phyloP scores from a whole-genome alignment of 495 filamentous ascomycete species.

The Aspergillus haitiensis region DNA sequence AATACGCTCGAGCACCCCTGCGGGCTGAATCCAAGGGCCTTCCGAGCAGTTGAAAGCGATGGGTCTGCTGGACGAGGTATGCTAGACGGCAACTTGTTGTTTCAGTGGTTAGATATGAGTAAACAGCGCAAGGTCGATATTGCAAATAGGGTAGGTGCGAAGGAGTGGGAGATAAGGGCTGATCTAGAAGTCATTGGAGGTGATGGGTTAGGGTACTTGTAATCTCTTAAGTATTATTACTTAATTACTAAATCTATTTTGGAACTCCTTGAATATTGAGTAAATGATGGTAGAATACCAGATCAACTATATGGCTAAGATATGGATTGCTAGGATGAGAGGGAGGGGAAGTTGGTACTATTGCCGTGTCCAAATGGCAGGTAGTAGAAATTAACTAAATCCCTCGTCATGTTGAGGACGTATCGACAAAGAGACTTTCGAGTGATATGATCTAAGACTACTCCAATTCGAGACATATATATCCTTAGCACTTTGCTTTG shows the following conservation, averaged over 20 bases:
- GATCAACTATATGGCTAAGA: no score
- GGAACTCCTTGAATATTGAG: no score
- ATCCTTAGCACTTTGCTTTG: no score
- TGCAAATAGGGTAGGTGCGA: conserved; percentile 60
- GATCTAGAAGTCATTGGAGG: conserved; percentile 64
- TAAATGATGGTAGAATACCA: no score
- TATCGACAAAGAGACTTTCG: no score
- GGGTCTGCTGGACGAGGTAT: conserved; percentile 55
- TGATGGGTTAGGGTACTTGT: conserved; percentile 55
- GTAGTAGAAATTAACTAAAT: no score
- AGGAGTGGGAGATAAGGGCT: conserved; percentile 56
- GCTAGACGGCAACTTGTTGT: conserved; percentile 60
- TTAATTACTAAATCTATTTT: background rate
- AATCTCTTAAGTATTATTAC: conserved; percentile 2
- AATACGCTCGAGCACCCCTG: conserved; percentile 72
- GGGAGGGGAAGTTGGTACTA: no score
- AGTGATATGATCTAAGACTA: no score
- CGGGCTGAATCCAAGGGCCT: conserved; percentile 78
- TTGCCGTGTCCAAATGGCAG: no score
- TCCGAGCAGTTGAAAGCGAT: conserved; percentile 58
- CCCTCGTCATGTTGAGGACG: no score
- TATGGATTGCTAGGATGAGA: no score
- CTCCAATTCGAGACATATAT: no score
- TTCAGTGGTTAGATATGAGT: conserved; percentile 69
- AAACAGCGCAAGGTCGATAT: conserved; percentile 68